Base-by-base conservation (phyloP, 805 yeast species). In the Clavispora asparagi region DNA sequence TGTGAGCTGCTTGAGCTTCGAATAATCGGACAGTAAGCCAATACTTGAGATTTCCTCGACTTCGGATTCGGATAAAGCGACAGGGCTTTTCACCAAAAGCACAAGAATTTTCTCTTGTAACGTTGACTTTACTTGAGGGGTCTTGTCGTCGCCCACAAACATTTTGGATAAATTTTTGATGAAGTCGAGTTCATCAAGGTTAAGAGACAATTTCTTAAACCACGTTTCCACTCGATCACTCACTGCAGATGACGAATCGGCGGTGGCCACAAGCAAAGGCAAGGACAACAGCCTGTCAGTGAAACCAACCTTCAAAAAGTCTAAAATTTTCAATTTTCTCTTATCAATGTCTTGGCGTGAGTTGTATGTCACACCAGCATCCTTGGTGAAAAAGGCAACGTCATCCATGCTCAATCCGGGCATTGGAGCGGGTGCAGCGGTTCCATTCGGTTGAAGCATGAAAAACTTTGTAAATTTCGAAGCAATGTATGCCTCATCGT, bases 401-500 rank as follows among this genome's bases (percentile, higher is more conserved):
- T 85, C 89, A 0, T 59, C 59, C 0, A 71, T 61, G 12, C 83
- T 69, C 43, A 90, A 64, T 0, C 96, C 96, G 0, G 92, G 89
- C 47, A 80, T 73, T 55, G 48, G 60, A 45, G 45, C 63, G 49
- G 42, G 73, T 60, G 37, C 61, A 46, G 54, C 46, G 7, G 51
- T 39, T 0, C 57, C 39, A 31, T 45, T 58, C 1, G 90, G 82
- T 39, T 67, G 67, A 30, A 87, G 62, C 41, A 87, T 54, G 59
- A 87, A 76, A 49, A 87, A 75, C 44, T 79, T 74, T 9, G 79
- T 70, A 33, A 85, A 75, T 44, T 73, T 73, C 4, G 63, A 59
- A 1, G 77, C 50, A 13, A 87, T 51, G 51, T 68, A 83, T 7
- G 45, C 35, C 41, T 73, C 73, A 52, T 82, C 85, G 1, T 50